Evolutionary conservation across 768 basidiomycete genomes (phyloP), one percentile per base, ranked within the genome.

Genomic region (Naganishia vaughanmartiniae): DNA sequence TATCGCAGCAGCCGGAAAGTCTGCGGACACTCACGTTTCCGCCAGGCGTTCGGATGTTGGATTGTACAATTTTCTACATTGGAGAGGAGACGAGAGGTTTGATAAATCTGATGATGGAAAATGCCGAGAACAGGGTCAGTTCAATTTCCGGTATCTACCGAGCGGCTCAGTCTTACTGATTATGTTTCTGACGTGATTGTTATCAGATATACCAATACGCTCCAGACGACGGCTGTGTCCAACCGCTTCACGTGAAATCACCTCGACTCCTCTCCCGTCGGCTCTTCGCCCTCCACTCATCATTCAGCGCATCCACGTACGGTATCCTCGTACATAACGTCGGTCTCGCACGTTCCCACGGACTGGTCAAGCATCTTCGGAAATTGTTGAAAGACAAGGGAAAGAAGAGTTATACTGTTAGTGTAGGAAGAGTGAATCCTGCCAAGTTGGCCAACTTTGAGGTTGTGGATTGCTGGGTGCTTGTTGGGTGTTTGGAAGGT

Each of bases 291-390:
- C 86, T 98, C 5, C 93, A 95, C 78, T 89, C 88, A 74, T 93
- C 95, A 2, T 86, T 91, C 54, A 90, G 93, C 73, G 90, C 93
- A 0, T 93, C 97, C 74, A 91, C 97, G 0, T 91, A 96, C 73
- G 96, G 94, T 0, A 93, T 98, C 54, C 87, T 98, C 4, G 90
- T 98, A 1, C 94, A 93, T 14, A 96, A 94, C 0, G 86, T 98
- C 17, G 93, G 94, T 54, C 89, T 96, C 34, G 90, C 90, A 0
- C 89, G 89, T 0, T 97, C 97, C 73, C 86, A 94, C 0, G 89
- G 92, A 0, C 84, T 97, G 4, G 90, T 99, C 70, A 84, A 85
- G 0, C 88, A 91, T 74, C 84, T 98, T n/a, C 89, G 95, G 7
- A 78, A 82, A 19, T 83, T 89, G 11, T 85, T 98, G 60, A 79